Evolutionary conservation across 345 rosid genomes (phyloP).

Genomic region (Jatropha curcas): DNA sequence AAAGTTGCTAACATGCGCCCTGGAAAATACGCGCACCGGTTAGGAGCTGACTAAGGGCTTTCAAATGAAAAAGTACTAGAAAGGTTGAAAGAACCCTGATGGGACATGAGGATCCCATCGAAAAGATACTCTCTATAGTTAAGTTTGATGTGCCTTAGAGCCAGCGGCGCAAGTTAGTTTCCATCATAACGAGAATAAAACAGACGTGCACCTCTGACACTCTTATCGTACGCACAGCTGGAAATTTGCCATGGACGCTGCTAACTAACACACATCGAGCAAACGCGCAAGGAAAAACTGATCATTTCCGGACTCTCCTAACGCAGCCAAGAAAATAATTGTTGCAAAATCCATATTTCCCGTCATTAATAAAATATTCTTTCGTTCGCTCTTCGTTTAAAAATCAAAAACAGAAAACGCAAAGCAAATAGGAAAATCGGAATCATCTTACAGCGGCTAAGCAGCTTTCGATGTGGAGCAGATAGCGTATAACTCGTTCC

Average conservation of each 20-base stretch:
- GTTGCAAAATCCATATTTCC: not conserved
- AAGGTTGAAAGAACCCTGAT: conserved; percentile 1
- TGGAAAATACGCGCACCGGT: not conserved
- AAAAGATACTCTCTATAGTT: conserved; percentile 18
- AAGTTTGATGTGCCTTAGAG: not conserved
- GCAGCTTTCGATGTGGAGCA: conserved; percentile 56
- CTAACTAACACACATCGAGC: conserved; percentile 4
- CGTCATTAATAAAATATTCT: not conserved
- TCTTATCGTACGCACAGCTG: conserved; percentile 32
- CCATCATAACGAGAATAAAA: conserved; percentile 14
- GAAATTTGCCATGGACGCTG: not conserved
- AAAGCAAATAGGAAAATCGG: not conserved
- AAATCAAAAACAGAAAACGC: not conserved
- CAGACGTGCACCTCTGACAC: conserved; percentile 49
- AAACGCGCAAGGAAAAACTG: conserved; percentile 12
- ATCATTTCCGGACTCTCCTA: not conserved
- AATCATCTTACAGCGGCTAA: conserved; percentile 17
- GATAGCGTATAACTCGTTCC: conserved; percentile 12
- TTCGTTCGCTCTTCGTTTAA: not conserved
- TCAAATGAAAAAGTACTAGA: not conserved
- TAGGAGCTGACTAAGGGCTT: not conserved
- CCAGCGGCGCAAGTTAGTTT: conserved; percentile 39
- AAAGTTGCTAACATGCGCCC: not conserved
- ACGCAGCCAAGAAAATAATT: not conserved
- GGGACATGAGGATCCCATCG: conserved; percentile 29